Conservation (phyloP, 257 asterid genomes). For the Marsdenia floribunda region DNA sequence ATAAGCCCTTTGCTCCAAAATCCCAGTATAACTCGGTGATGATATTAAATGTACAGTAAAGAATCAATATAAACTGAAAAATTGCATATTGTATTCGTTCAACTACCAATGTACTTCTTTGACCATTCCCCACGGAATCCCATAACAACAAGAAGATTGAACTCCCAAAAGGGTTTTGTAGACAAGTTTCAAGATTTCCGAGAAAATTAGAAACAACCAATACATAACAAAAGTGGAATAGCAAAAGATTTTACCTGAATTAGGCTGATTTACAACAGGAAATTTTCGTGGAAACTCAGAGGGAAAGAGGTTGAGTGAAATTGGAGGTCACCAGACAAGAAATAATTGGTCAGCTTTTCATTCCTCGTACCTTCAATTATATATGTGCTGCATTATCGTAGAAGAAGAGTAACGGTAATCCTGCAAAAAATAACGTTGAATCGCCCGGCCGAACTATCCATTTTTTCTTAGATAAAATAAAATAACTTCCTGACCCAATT, state of each 20-base stretch:
- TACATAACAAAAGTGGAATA: background rate
- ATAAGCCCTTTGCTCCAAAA: background rate
- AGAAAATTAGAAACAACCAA: background rate
- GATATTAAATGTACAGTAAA: background rate
- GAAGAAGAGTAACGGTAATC: too few relatives aligned
- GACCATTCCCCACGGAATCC: background rate
- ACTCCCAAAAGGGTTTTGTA: background rate
- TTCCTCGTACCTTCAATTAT: background rate
- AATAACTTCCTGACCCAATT: too few relatives aligned
- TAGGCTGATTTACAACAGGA: background rate
- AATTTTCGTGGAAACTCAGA: background rate
- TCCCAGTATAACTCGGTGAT: background rate
- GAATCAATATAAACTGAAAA: background rate
- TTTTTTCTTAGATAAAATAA: too few relatives aligned
- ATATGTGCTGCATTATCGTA: background rate
- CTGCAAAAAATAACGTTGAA: too few relatives aligned
- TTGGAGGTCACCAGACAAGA: background rate
- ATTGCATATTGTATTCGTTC: background rate
- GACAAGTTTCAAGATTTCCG: background rate
- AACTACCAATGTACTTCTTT: background rate
- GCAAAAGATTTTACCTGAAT: background rate
- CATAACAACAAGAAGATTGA: background rate
- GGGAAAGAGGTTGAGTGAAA: background rate
- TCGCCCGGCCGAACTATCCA: too few relatives aligned
- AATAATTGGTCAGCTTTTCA: background rate